These are phyloP conservation scores for Penicillium waksmanii DNA, from an alignment of 495 filamentous ascomycete species.

Conservation along the genomic window DNA sequence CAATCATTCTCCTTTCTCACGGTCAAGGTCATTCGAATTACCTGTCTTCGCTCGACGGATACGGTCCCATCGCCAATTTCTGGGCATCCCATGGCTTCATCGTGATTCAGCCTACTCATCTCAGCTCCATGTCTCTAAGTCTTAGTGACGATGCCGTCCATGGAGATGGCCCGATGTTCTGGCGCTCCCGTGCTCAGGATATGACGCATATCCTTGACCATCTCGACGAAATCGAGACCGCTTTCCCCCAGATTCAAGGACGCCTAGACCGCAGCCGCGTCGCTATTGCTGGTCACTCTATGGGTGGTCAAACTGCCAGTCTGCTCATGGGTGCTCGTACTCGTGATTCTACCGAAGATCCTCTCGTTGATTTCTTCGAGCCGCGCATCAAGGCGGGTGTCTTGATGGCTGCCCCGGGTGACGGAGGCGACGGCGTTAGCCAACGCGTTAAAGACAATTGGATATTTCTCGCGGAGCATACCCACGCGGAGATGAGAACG, in stretches of 20 bases:
- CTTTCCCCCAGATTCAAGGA: conserved; percentile 36
- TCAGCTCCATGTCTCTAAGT: conserved; percentile 38
- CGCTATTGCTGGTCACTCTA: conserved; percentile 46
- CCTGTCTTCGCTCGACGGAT: conserved; percentile 49
- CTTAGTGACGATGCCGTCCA: conserved; percentile 23
- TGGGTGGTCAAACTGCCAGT: conserved; percentile 40
- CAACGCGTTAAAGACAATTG: conserved; percentile 26
- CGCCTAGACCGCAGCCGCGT: conserved; percentile 40
- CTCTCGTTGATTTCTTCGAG: conserved; percentile 6
- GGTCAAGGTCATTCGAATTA: conserved; percentile 44
- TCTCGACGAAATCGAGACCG: conserved; percentile 37
- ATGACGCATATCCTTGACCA: conserved; percentile 41
- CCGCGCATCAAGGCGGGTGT: conserved; percentile 45
- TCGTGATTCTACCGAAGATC: conserved; percentile 24
- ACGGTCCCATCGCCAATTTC: conserved; percentile 47
- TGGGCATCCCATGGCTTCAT: conserved; percentile 51
- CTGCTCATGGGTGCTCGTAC: conserved; percentile 42
- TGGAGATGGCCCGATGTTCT: conserved; percentile 31
- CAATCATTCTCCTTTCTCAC: conserved; percentile 48
- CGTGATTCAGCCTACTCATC: conserved; percentile 51
- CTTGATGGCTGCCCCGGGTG: conserved; percentile 37
- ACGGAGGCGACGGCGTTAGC: conserved; percentile 29
- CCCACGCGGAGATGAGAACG: conserved; percentile 41
- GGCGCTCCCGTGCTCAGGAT: conserved; percentile 40
- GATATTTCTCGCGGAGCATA: conserved; percentile 35